These are phyloP conservation scores for Microdochium trichocladiopsis DNA, from an alignment of 2,329 filamentous ascomycete genomes.

Conservation along the genomic window DNA sequence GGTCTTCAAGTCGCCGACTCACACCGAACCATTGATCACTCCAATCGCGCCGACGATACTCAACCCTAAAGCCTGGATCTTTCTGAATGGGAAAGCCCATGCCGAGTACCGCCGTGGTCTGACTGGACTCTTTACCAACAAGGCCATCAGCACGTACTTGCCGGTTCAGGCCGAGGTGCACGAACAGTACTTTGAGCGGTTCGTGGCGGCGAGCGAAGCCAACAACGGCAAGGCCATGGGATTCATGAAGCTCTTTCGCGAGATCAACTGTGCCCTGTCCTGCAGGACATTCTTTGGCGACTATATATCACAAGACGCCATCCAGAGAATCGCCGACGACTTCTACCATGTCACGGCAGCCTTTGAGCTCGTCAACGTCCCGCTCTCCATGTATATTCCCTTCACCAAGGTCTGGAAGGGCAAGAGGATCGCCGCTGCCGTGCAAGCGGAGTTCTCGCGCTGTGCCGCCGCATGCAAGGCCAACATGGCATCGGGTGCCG, in stretches of 20 bases:
- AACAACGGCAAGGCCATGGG: conserved; percentile 21
- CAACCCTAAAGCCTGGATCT: conserved; percentile 69
- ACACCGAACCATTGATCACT: conserved; percentile 71
- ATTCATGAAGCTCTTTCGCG: not conserved
- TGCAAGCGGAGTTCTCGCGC: too few species aligned
- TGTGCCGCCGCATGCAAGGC: too few species aligned
- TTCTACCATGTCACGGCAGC: too few species aligned
- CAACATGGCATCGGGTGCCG: too few species aligned
- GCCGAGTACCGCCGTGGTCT: conserved; percentile 73
- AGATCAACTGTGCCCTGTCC: too few species aligned
- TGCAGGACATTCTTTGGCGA: too few species aligned
- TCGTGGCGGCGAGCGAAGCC: conserved; percentile 59
- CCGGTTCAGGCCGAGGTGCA: conserved; percentile 69
- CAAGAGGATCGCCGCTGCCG: too few species aligned
- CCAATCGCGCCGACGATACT: conserved; percentile 70
- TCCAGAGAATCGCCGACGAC: too few species aligned
- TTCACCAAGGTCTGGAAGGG: too few species aligned
- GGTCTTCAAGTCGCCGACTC: conserved; percentile 71
- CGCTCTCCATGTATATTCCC: too few species aligned
- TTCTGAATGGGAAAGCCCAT: conserved; percentile 68
- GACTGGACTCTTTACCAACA: conserved; percentile 66
- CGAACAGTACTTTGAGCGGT: conserved; percentile 61
- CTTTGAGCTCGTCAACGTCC: too few species aligned
- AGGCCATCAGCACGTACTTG: conserved; percentile 63
- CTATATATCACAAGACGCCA: too few species aligned